Percentiles rank a stretch among this genome's conserved stretches.
Conservation (phyloP, 306 rosid species). For the Gastrolobium bilobum region DNA sequence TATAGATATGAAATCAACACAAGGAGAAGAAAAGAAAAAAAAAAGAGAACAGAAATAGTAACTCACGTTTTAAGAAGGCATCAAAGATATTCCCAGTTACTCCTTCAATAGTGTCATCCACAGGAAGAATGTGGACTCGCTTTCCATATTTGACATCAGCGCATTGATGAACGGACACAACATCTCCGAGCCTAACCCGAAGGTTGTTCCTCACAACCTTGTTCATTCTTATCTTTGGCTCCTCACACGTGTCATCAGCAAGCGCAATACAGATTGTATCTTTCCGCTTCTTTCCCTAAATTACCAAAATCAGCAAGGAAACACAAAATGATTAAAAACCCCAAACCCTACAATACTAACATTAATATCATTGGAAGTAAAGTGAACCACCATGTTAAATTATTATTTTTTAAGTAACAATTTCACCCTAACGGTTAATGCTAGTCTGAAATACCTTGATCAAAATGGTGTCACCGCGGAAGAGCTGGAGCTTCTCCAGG, state of each 20-base stretch:
- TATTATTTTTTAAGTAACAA: too few relatives aligned
- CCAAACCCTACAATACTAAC: too few relatives aligned
- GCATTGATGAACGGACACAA: conserved; percentile 93
- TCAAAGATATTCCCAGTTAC: conserved; percentile 90
- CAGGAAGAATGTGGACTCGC: conserved; percentile 93
- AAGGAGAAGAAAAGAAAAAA: neutral
- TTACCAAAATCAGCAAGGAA: conserved; percentile 32
- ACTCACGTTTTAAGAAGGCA: conserved; percentile 91
- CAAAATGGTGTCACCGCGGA: too few relatives aligned
- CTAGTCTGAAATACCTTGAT: too few relatives aligned
- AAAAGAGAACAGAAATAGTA: conserved; percentile 20
- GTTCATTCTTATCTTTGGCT: conserved; percentile 93
- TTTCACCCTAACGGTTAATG: too few relatives aligned
- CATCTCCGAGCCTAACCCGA: conserved; percentile 97
- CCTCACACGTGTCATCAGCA: conserved; percentile 91
- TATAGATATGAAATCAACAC: neutral
- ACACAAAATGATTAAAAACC: neutral
- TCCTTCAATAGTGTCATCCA: conserved; percentile 94
- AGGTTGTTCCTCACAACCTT: conserved; percentile 92
- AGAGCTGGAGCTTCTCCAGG: too few relatives aligned
- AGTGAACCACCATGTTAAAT: too few relatives aligned
- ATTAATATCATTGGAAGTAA: too few relatives aligned
- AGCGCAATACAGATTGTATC: conserved; percentile 95
- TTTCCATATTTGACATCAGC: conserved; percentile 94
- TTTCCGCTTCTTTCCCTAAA: conserved; percentile 91